Evolutionary conservation across 805 yeast species (phyloP), one percentile per base, ranked within the genome.

Genomic region (Yarrowia porcina): DNA sequence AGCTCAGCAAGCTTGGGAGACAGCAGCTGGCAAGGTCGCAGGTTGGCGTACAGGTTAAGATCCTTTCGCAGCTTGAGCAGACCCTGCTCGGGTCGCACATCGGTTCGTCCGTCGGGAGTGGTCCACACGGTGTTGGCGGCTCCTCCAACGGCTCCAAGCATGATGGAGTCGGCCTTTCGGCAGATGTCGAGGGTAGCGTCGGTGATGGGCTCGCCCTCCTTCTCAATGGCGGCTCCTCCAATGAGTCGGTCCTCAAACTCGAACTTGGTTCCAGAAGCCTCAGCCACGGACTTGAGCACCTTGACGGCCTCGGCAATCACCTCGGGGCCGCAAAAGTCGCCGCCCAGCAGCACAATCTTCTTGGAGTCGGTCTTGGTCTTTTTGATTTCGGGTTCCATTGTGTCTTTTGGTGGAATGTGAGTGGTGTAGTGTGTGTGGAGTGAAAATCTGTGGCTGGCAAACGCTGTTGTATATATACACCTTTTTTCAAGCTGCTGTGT

Each of bases 181-280:
- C 97, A 83, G 10, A 96, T 91, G 49, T 78, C 88, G 52, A 94
- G 80, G 3, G 97, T 82, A 64, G 81, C 93, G 65, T 88, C 96
- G 15, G 97, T 88, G 67, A 94, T 80, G 64, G 99, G 97, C 59
- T 74, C 86, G 61, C 99, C 99, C 47, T 96, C 87, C 64, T 97
- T 97, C 74, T 94, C 99, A 71, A 94, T 93, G 50, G 98, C 96
- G 59, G 98, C 97, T 71, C 99, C 99, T 67, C 99, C 99, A 69
- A 94, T 93, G 70, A 93, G 81, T 72, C 92, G 97, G 66, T 88
- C 77, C 71, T 88, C 81, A 74, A 90, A 90, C 61, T 88, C 83
- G 73, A 94, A 92, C 71, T 85, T 77, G 70, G 88, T 77, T 32
- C 66, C 63, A 15, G 70, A 72, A 45, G 74, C 84, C 65, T 79